Percentiles rank a stretch among this genome's conserved stretches.
phyloP scores from a whole-genome alignment of 305 asterid species.

The Fraxinus sp. region DNA sequence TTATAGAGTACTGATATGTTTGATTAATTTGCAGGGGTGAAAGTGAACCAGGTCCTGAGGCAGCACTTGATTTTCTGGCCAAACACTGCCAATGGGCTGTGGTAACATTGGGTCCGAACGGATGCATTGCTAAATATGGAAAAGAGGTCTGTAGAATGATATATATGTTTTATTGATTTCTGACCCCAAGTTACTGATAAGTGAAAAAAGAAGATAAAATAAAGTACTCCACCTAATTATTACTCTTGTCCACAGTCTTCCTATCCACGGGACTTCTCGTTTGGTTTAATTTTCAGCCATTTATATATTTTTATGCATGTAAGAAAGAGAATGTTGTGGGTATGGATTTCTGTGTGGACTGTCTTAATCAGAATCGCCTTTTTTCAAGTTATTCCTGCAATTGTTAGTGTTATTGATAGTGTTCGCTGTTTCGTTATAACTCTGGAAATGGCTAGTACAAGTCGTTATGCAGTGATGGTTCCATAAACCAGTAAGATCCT shows the following conservation, averaged over 20 bases:
- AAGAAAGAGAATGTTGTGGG: background rate
- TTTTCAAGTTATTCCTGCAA: background rate
- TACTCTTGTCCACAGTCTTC: background rate
- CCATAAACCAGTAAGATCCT: background rate
- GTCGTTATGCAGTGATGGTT: background rate
- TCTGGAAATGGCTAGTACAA: background rate
- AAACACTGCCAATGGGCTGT: slow-evolving; percentile 90
- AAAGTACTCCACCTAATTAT: background rate
- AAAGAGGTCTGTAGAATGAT: slow-evolving; percentile 52
- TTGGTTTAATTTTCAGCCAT: background rate
- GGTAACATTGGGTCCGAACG: slow-evolving; percentile 78
- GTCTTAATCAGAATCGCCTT: background rate
- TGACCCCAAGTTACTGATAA: background rate
- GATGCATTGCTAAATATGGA: slow-evolving; percentile 83
- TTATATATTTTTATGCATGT: background rate
- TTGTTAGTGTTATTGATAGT: background rate
- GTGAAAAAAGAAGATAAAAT: background rate
- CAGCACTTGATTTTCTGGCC: slow-evolving; percentile 72
- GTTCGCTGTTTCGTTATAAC: background rate
- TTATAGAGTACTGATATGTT: background rate
- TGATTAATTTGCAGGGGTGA: slow-evolving; percentile 51
- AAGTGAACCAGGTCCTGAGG: slow-evolving; percentile 51
- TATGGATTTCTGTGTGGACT: background rate
- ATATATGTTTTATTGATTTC: background rate
- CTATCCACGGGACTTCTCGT: background rate